Conservation (phyloP, 2,329 filamentous ascomycete species). For the Xylariaceae sp. region DNA sequence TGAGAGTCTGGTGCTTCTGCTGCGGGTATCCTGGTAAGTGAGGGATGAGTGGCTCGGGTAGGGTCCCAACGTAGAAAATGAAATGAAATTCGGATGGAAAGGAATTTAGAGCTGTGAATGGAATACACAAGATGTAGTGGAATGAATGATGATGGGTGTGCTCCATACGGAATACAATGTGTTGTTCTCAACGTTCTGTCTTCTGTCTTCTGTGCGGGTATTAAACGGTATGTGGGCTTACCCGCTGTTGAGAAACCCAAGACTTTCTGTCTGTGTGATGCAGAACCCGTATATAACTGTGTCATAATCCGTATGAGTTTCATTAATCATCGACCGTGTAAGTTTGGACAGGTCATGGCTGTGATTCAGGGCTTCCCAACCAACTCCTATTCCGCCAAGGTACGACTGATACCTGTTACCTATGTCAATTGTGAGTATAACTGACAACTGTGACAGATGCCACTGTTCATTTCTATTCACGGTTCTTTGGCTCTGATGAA, state of each 20-base stretch:
- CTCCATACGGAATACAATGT: background rate
- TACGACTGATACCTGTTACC: no score
- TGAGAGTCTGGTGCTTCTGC: background rate
- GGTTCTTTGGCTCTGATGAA: background rate
- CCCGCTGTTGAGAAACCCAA: background rate
- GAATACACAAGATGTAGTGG: background rate
- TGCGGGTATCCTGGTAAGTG: background rate
- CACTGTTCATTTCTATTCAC: background rate
- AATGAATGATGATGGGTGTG: background rate
- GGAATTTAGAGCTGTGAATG: background rate
- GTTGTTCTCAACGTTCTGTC: background rate
- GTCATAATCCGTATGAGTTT: no score
- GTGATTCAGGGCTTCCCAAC: no score
- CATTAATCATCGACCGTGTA: no score
- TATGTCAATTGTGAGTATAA: background rate
- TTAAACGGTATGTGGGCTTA: background rate
- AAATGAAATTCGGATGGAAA: background rate
- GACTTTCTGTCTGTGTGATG: background rate
- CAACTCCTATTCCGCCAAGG: no score
- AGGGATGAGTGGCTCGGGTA: background rate
- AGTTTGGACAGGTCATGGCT: no score
- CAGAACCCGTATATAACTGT: background rate
- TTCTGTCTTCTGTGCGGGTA: background rate
- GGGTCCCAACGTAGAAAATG: background rate
- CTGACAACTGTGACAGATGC: background rate